Evolutionary conservation across 371 early-diverging fungal species (phyloP).

Genomic region (Nematocida ironsii): DNA sequence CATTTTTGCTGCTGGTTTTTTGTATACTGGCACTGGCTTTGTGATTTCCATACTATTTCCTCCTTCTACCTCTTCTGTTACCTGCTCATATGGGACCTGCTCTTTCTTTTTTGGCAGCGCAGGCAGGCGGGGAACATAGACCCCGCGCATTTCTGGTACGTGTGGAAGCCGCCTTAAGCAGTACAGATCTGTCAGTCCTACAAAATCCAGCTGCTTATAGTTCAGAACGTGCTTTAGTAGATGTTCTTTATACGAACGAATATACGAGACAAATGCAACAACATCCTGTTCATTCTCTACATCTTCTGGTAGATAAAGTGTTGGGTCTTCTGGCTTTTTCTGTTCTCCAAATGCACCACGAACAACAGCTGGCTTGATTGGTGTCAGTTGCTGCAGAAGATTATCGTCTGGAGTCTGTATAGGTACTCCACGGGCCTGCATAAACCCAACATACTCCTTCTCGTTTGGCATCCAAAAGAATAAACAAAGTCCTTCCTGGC

Average conservation of each 20-base stretch:
- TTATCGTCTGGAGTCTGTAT: conserved; percentile 1
- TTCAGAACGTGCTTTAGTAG: conserved; percentile 64
- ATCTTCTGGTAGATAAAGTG: background rate
- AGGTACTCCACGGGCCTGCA: conserved; percentile 49
- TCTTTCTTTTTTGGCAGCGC: conserved; percentile 26
- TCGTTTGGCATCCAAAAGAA: conserved; percentile 67
- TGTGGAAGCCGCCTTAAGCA: conserved; percentile 62
- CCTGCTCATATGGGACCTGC: background rate
- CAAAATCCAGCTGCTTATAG: conserved; percentile 65
- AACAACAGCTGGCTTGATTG: background rate
- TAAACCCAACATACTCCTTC: conserved; percentile 59
- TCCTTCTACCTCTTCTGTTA: background rate
- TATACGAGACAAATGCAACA: conserved; percentile 69
- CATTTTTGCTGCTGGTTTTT: too few relatives aligned
- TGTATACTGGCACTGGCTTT: too few relatives aligned
- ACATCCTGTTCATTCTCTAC: conserved; percentile 44
- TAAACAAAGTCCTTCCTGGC: conserved; percentile 79
- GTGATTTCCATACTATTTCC: too few relatives aligned
- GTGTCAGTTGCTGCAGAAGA: background rate
- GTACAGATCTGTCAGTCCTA: conserved; percentile 58
- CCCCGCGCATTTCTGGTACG: conserved; percentile 62
- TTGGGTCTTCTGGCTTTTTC: background rate
- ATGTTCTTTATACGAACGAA: conserved; percentile 70
- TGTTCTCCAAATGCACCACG: background rate
- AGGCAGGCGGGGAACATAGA: conserved; percentile 55